A percentile compares a stretch with the other conserved stretches of the same genome.
Conservation (phyloP, 2,329 filamentous ascomycete species). For the Phyllosticta citriasiana region DNA sequence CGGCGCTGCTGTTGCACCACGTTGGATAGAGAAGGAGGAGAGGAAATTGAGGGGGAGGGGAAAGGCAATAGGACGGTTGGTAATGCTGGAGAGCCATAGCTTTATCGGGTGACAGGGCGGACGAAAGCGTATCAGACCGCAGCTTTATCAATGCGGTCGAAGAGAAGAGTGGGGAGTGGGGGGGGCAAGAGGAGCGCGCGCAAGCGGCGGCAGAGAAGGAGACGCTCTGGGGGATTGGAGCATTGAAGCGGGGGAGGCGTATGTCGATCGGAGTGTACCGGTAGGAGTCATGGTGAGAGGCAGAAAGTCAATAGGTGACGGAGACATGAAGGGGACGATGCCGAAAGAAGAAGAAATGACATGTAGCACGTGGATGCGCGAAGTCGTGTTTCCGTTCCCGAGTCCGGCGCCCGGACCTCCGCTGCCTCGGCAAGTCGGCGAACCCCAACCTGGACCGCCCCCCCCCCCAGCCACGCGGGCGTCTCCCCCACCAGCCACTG, state of each 20-base stretch:
- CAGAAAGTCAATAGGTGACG: not conserved
- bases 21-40: not conserved
- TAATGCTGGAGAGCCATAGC: not conserved
- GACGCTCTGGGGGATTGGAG: not conserved
- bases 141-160: not conserved
- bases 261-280: not conserved
- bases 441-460: too few relatives aligned
- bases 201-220: not conserved
- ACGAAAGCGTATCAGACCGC: not conserved
- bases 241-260: not conserved
- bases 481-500: not conserved
- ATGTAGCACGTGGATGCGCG: not conserved
- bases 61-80: not conserved
- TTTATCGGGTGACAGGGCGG: not conserved
- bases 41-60: not conserved
- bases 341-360: not conserved
- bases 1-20: not conserved
- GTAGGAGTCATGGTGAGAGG: not conserved
- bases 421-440: too few relatives aligned
- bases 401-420: too few relatives aligned
- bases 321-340: not conserved
- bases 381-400: not conserved
- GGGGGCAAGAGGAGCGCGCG: not conserved
- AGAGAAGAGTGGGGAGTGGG: not conserved
- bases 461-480: too few relatives aligned